A percentile compares a stretch with the other conserved stretches of the same genome.
Conservation (phyloP, 345 rosid species). For the Lepidium sativum region DNA sequence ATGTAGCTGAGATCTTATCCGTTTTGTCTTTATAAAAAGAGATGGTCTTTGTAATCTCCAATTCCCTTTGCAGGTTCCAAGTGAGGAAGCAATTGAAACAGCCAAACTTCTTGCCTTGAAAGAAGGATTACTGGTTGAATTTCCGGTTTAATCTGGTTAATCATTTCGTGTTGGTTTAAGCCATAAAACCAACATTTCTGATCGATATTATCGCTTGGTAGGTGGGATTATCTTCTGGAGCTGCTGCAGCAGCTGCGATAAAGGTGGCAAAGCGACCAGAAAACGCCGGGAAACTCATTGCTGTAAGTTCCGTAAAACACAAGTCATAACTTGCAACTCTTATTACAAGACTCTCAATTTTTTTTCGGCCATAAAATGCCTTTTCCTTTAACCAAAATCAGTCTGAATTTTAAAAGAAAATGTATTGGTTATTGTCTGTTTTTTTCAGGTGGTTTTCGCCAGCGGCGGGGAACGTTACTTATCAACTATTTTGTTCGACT, state of each 20-base stretch:
- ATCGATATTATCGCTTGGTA: slow-evolving; percentile 1
- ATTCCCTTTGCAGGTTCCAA: slow-evolving; percentile 30
- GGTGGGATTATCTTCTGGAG: slow-evolving; percentile 70
- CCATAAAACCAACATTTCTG: neutral
- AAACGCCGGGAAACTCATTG: slow-evolving; percentile 57
- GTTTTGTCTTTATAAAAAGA: neutral
- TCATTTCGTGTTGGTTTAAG: neutral
- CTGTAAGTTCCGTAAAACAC: slow-evolving; percentile 27
- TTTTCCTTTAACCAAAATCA: neutral
- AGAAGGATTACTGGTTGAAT: slow-evolving; percentile 54
- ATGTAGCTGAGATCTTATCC: slow-evolving; percentile 1
- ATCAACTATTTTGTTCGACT: slow-evolving; percentile 46
- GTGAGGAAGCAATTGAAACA: slow-evolving; percentile 45
- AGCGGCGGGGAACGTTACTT: slow-evolving; percentile 77
- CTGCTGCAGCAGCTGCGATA: slow-evolving; percentile 55
- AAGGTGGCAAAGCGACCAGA: slow-evolving; percentile 50
- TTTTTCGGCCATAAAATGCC: neutral
- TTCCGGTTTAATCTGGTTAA: neutral
- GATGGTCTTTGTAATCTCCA: neutral
- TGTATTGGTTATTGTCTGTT: neutral
- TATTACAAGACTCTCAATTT: neutral
- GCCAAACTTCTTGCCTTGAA: slow-evolving; percentile 44
- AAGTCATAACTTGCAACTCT: neutral
- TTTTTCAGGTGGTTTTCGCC: slow-evolving; percentile 45
- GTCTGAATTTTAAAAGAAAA: neutral